These are phyloP conservation scores for Nitzschia sp. DNA, from an alignment of 108 stramenopile genomes.

Conservation along the genomic window DNA sequence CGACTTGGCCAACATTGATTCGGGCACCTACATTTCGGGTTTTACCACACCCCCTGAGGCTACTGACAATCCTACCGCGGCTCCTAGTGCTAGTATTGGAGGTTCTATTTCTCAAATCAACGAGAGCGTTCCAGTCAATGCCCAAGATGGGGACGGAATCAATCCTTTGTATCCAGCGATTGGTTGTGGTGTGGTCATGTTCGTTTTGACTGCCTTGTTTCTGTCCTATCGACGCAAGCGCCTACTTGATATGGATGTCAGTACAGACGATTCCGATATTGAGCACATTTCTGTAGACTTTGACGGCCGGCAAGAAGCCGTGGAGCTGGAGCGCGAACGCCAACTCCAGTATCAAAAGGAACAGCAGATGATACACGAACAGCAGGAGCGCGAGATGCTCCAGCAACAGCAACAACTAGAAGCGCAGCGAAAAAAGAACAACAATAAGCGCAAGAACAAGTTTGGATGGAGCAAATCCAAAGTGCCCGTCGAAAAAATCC, in stretches of 20 bases:
- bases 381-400: neutral
- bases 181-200: slow-evolving; percentile 12
- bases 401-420: neutral
- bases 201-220: slow-evolving; percentile 9
- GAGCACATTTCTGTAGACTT: slow-evolving; percentile 18
- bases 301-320: slow-evolving; percentile 7
- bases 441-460: neutral
- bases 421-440: neutral
- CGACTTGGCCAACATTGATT: neutral
- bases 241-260: neutral
- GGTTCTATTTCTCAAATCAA: neutral
- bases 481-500: neutral
- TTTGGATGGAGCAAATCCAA: neutral
- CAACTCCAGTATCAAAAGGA: neutral
- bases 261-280: neutral
- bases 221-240: neutral
- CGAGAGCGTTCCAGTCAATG: neutral
- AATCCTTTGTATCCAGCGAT: slow-evolving; percentile 13
- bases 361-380: neutral
- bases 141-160: neutral
- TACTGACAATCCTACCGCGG: neutral
- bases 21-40: slow-evolving; percentile 4
- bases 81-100: neutral
- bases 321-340: neutral
- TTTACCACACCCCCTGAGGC: slow-evolving; percentile 3